Evolutionary conservation across 306 rosid species (phyloP), one percentile per base, ranked within the genome.

Genomic region (Rosa lucieae): DNA sequence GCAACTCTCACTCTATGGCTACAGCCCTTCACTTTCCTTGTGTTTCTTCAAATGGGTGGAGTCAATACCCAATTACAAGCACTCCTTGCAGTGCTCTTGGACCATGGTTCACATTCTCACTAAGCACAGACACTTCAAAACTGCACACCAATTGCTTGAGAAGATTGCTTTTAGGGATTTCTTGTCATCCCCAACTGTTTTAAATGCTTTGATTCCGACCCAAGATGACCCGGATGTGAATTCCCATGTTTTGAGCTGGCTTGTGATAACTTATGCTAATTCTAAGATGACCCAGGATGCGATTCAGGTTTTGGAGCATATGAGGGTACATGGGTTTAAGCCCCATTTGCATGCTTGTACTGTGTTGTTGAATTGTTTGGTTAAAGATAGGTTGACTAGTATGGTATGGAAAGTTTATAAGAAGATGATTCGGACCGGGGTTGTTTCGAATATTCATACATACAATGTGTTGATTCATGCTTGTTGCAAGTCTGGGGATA

Each of bases 201-300:
- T 94, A 90, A 88, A 66, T 75, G 75, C 87, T 71, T 79, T 94
- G 84, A 88, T 76, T 48, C 82, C 79, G 68, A 81, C 51, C 74
- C 87, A 77, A 23, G 83, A 85, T 63, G 89, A 88, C 83, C 82
- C 80, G 0, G 92, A 89, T 78, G 92, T 84, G 61, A 89, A 86
- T 86, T 86, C 97, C 0, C 98, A 94, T 32, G 85, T 94, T 74
- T 86, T 94, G 89, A 94, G 98, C 74, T 92, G 97, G 97, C 90
- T 94, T 67, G 87, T 94, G 80, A 90, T 91, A 53, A 77, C 68
- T 82, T 92, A 86, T 76, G 88, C 89, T 0, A 87, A 87, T 68
- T 87, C 74, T 12, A 90, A 82, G 91, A 81, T 86, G 97, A 84
- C 82, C 77, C 87, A 86, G 29, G 97, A 92, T 58, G 97, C 98